Conservation (phyloP, 768 basidiomycete genomes). For the Boletus edulis region DNA sequence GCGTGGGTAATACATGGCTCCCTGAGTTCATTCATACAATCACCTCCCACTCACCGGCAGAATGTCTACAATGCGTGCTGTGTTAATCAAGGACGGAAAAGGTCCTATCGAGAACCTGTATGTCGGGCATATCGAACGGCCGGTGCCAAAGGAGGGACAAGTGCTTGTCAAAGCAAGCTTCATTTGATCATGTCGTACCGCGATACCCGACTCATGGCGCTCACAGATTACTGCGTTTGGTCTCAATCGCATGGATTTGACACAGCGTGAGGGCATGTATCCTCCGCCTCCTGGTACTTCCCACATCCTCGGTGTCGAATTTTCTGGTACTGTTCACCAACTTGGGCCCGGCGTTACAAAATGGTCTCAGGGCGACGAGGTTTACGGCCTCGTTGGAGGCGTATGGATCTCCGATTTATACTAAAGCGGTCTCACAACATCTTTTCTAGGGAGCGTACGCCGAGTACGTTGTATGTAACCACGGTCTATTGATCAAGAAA, state of each 20-base stretch:
- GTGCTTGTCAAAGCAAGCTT: slow-evolving; percentile 58
- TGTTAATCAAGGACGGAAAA: slow-evolving; percentile 72
- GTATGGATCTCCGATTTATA: slow-evolving; percentile 43
- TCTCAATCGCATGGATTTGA: slow-evolving; percentile 85
- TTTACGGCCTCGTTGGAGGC: slow-evolving; percentile 76
- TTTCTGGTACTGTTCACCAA: slow-evolving; percentile 63
- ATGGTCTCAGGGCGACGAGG: slow-evolving; percentile 68
- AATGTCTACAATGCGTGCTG: slow-evolving; percentile 61
- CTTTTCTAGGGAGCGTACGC: slow-evolving; percentile 79
- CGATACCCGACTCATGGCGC: neutral
- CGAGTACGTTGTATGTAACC: slow-evolving; percentile 70
- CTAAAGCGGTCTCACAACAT: slow-evolving; percentile 2
- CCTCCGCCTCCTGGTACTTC: slow-evolving; percentile 78
- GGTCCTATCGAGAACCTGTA: slow-evolving; percentile 78
- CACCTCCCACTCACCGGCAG: neutral
- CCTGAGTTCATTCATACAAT: neutral
- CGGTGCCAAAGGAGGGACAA: slow-evolving; percentile 37
- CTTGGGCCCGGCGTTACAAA: slow-evolving; percentile 48
- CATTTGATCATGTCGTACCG: neutral
- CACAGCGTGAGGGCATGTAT: slow-evolving; percentile 70
- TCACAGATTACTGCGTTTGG: slow-evolving; percentile 76
- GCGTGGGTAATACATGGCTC: neutral
- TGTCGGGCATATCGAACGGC: slow-evolving; percentile 68
- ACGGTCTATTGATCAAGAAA: slow-evolving; percentile 70
- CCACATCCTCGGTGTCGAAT: slow-evolving; percentile 83